Base-by-base conservation (phyloP, 148 eudicot genomes). In the Dysphania ambrosioides region DNA sequence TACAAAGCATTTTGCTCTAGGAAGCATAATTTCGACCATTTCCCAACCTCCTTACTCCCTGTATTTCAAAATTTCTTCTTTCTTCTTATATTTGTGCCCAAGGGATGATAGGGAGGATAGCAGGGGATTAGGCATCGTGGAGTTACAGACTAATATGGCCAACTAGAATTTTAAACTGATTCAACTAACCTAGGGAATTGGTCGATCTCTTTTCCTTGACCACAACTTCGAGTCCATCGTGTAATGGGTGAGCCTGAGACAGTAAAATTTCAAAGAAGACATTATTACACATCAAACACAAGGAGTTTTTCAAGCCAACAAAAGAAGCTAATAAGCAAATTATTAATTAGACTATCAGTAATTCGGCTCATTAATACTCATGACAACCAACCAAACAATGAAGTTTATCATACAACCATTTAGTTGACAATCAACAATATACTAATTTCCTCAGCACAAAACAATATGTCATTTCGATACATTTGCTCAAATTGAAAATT, bases 131-230 rank as follows among this genome's bases (percentile, higher is more conserved):
- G 21, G 16, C 53, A 47, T 19, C 4, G 53, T 47, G 53, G 53
- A 47, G 15, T 53, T n/a, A n/a, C n/a, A n/a, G 58, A 21, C 58
- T 19, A 5, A 53, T 12, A 60, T 12, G 29, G 29, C 12, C 30
- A 65, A 42, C 3, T 35, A 40, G 61, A 32, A 26, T 11, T n/a
- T 21, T n/a, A 59, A 38, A 21, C 19, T 41, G 13, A 21, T 40
- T 30, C 24, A 64, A 83, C 87, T 80, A 86, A 80, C 98, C 96
- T 85, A 88, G 85, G 56, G 87, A 82, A 70, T 70, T 83, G 8
- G 98, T 87, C 8, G 98, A 94, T 85, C 81, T 91, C 84, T 94
- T 94, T 66, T 86, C 96, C 86, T 91, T 97, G 38, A 91, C 77
- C 75, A 72, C 73, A 31, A 86, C 93, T 51, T 80, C 84, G 62